phyloP scores from a whole-genome alignment of 768 basidiomycete species.

The Kwoniella dejecticola region DNA sequence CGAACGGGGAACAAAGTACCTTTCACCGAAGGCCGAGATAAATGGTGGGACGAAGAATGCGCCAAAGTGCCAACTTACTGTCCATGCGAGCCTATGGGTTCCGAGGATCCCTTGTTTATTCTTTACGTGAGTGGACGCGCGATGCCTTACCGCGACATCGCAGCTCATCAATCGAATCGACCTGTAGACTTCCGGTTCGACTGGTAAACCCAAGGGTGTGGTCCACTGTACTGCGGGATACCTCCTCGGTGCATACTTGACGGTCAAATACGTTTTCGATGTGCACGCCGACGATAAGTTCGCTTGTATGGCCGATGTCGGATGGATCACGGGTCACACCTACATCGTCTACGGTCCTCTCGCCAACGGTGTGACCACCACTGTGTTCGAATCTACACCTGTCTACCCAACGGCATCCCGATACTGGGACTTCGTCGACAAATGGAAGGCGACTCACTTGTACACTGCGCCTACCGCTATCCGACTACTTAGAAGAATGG shows the following conservation, averaged over 20 bases:
- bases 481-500: slow-evolving; percentile 80
- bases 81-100: slow-evolving; percentile 78
- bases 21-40: slow-evolving; percentile 80
- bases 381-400: slow-evolving; percentile 93
- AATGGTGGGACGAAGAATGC: slow-evolving; percentile 95
- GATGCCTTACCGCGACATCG: not conserved
- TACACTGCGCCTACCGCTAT: slow-evolving; percentile 70
- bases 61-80: slow-evolving; percentile 83
- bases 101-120: slow-evolving; percentile 98
- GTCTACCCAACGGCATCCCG: slow-evolving; percentile 93
- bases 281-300: slow-evolving; percentile 94
- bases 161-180: not conserved
- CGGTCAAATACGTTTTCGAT: slow-evolving; percentile 97
- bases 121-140: slow-evolving; percentile 74
- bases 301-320: slow-evolving; percentile 97
- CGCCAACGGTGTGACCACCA: slow-evolving; percentile 57
- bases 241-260: slow-evolving; percentile 84
- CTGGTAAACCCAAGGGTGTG: slow-evolving; percentile 95
- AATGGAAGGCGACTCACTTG: slow-evolving; percentile 92
- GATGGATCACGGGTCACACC: slow-evolving; percentile 98
- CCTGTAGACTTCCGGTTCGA: slow-evolving; percentile 82
- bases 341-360: slow-evolving; percentile 97
- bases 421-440: slow-evolving; percentile 95
- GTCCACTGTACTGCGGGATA: slow-evolving; percentile 68
- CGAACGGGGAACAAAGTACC: slow-evolving; percentile 81